These are phyloP conservation scores for Pholiota conissans DNA, from an alignment of 768 basidiomycete species.

Conservation along the genomic window DNA sequence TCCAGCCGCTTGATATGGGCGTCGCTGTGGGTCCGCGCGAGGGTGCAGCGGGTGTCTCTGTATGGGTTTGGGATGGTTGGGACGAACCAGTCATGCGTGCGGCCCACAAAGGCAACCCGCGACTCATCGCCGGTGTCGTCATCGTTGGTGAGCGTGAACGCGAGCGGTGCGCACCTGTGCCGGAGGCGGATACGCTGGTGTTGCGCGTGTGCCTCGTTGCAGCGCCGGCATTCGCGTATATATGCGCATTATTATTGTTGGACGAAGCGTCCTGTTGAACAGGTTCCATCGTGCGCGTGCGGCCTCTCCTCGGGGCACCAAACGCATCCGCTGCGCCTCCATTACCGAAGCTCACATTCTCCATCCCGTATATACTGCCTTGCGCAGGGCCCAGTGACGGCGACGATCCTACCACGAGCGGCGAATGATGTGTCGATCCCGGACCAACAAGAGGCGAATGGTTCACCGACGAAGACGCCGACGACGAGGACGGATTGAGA, in stretches of 20 bases:
- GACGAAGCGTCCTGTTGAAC: background rate
- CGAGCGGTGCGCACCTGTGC: background rate
- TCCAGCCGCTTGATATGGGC: constrained; percentile 25
- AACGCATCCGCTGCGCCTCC: background rate
- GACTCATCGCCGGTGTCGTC: constrained; percentile 1
- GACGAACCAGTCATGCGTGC: constrained; percentile 1
- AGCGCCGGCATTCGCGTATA: background rate
- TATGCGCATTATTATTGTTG: background rate
- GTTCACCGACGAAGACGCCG: background rate
- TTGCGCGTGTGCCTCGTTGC: background rate
- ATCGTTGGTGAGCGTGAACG: constrained; percentile 7
- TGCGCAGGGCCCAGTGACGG: background rate
- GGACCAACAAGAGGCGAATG: background rate
- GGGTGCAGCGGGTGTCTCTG: background rate
- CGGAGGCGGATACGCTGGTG: background rate
- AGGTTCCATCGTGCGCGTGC: background rate
- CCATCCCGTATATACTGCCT: background rate
- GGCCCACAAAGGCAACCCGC: background rate
- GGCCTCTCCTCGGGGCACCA: background rate
- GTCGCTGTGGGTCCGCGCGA: constrained; percentile 11
- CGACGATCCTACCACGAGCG: no score
- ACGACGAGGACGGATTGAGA: background rate
- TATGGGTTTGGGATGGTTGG: background rate
- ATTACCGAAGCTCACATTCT: background rate
- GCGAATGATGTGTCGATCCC: no score